Evolutionary conservation across 1,284 basidiomycete genomes (phyloP).

Genomic region (Bondarzewia mesenterica): DNA sequence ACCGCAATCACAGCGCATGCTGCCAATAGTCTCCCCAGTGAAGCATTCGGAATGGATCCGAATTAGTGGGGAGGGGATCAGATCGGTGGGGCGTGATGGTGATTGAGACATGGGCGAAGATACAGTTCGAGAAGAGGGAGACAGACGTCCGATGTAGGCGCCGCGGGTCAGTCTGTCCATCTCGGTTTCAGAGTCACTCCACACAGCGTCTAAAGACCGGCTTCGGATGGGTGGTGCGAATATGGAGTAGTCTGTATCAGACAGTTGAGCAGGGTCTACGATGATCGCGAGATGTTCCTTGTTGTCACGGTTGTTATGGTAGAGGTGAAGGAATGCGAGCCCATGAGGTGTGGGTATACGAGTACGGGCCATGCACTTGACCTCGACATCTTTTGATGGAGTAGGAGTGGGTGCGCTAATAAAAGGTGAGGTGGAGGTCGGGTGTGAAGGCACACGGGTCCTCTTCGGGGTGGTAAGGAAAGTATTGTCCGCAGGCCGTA

Average conservation of each 20-base stretch:
- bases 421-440: slow-evolving; percentile 5
- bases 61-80: slow-evolving; percentile 72
- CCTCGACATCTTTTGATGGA: slow-evolving; percentile 33
- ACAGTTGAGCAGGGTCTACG: slow-evolving; percentile 80
- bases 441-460: slow-evolving; percentile 4
- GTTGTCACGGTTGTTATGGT: slow-evolving; percentile 82
- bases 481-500: slow-evolving; percentile 18
- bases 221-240: slow-evolving; percentile 65
- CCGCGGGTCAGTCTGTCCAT: slow-evolving; percentile 92
- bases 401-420: slow-evolving; percentile 3
- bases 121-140: slow-evolving; percentile 38
- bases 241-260: slow-evolving; percentile 32
- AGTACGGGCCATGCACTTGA: slow-evolving; percentile 94
- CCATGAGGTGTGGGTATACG: slow-evolving; percentile 96
- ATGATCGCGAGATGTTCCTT: slow-evolving; percentile 99
- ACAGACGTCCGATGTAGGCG: slow-evolving; percentile 85
- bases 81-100: slow-evolving; percentile 16
- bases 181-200: slow-evolving; percentile 84
- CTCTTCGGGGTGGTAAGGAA: slow-evolving; percentile 18
- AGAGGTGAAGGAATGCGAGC: slow-evolving; percentile 88
- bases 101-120: slow-evolving; percentile 9
- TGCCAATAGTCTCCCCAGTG: slow-evolving; percentile 97
- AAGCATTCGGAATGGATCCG: slow-evolving; percentile 98
- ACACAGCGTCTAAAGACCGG: slow-evolving; percentile 75
- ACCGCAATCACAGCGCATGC: slow-evolving; percentile 98